A percentile compares a stretch with the other conserved stretches of the same genome.
These are phyloP conservation scores for Trichaptum fuscoviolaceum DNA, from an alignment of 768 basidiomycete species.

Conservation along the genomic window DNA sequence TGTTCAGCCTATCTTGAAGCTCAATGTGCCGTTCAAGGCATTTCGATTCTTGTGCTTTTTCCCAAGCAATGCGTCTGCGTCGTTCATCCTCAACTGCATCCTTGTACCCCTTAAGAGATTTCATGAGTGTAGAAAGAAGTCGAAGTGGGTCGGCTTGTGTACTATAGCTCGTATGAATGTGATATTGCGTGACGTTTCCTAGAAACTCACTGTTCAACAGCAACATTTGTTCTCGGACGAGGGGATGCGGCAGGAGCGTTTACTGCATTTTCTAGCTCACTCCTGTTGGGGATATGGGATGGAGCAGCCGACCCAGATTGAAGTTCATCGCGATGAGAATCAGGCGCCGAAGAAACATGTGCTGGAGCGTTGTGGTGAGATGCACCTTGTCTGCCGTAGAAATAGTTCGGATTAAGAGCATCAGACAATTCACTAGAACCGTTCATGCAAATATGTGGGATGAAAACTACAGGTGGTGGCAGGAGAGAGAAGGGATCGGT, in stretches of 20 bases:
- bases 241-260: not conserved
- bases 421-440: conserved; percentile 71
- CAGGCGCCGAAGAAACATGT: conserved; percentile 5
- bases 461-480: not conserved
- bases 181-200: not conserved
- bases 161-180: not conserved
- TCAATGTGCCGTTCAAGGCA: conserved; percentile 49
- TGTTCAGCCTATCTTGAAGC: conserved; percentile 49
- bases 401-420: conserved; percentile 67
- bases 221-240: not conserved
- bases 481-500: not conserved
- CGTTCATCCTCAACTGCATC: conserved; percentile 59
- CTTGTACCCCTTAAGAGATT: conserved; percentile 16
- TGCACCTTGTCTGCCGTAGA: conserved; percentile 32
- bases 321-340: not conserved
- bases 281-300: conserved; percentile 39
- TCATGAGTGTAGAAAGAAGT: not conserved
- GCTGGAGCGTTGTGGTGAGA: conserved; percentile 15
- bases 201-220: not conserved
- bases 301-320: not conserved
- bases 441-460: conserved; percentile 31
- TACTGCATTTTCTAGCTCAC: conserved; percentile 61
- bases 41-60: conserved; percentile 63
- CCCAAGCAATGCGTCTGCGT: conserved; percentile 59
- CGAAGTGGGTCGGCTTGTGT: not conserved